Percentiles rank a stretch among this genome's conserved stretches.
These are phyloP conservation scores for Pelargonium myrrhifolium DNA, from an alignment of 441 rosid genomes.

Conservation along the genomic window DNA sequence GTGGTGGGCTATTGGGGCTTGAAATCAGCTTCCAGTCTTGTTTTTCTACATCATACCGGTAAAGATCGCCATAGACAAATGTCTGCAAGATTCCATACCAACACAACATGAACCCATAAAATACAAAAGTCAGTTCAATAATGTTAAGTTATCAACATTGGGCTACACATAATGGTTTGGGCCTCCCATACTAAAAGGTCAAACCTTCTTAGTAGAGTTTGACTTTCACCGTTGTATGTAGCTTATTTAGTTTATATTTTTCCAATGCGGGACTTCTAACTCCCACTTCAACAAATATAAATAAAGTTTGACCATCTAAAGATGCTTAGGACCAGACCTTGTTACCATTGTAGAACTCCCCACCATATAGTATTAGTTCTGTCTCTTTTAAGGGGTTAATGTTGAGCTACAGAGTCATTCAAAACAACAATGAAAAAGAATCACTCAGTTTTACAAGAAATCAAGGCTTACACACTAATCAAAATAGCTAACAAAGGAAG, in stretches of 20 bases:
- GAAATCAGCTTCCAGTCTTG: slow-evolving; percentile 78
- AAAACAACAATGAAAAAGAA: background rate
- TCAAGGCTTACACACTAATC: background rate
- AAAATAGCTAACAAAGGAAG: background rate
- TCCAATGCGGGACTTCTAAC: too few relatives aligned
- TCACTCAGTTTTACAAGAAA: background rate
- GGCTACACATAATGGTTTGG: background rate
- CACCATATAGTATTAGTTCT: slow-evolving; percentile 77
- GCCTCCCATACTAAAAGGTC: too few relatives aligned
- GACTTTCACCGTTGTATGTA: too few relatives aligned
- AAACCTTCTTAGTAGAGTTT: too few relatives aligned
- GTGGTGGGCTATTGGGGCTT: slow-evolving; percentile 96
- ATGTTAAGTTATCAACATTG: too few relatives aligned
- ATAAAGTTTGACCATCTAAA: background rate
- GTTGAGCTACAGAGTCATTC: slow-evolving; percentile 42
- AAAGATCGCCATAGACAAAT: slow-evolving; percentile 84
- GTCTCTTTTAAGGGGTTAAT: slow-evolving; percentile 82
- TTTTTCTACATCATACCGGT: slow-evolving; percentile 83
- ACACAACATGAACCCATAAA: background rate
- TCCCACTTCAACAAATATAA: too few relatives aligned
- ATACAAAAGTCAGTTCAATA: background rate
- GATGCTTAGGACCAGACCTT: slow-evolving; percentile 41
- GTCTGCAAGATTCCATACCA: slow-evolving; percentile 44
- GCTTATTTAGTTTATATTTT: too few relatives aligned
- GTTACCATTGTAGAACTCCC: slow-evolving; percentile 88